A percentile compares a stretch with the other conserved stretches of the same genome.
These are phyloP conservation scores for Wallacemonas collosoma DNA, from an alignment of 208 protist genomes.

Conservation along the genomic window DNA sequence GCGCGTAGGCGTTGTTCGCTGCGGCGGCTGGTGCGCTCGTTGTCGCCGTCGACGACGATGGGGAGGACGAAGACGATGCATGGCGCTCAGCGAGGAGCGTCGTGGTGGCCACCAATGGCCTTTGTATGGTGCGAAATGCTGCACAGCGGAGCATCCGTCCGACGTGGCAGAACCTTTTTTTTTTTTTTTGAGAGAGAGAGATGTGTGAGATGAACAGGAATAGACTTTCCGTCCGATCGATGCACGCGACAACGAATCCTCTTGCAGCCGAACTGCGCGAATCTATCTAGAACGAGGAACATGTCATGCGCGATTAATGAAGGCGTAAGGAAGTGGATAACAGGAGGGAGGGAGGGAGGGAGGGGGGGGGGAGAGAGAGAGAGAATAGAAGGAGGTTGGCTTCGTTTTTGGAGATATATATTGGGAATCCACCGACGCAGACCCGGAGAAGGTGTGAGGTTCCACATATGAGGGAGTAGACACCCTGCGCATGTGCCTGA, in stretches of 20 bases:
- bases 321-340: background rate
- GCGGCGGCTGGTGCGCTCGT: background rate
- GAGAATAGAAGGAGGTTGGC: too few relatives aligned
- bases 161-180: background rate
- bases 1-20: background rate
- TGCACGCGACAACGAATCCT: background rate
- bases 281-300: too few relatives aligned
- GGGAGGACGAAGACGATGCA: background rate
- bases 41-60: background rate
- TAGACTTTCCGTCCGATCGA: background rate
- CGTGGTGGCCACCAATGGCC: background rate
- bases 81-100: background rate
- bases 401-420: too few relatives aligned
- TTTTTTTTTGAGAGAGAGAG: background rate
- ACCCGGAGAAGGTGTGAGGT: too few relatives aligned
- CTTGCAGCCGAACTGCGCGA: too few relatives aligned
- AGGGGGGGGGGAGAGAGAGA: background rate
- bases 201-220: constrained; percentile 1
- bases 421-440: too few relatives aligned
- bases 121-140: background rate
- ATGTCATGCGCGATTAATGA: too few relatives aligned
- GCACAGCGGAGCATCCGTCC: background rate
- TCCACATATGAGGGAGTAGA: too few relatives aligned
- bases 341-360: background rate
- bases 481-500: too few relatives aligned